A percentile compares a stretch with the other conserved stretches of the same genome.
phyloP scores from a whole-genome alignment of 2,329 filamentous ascomycete genomes.

The Ophiostoma australiae region DNA sequence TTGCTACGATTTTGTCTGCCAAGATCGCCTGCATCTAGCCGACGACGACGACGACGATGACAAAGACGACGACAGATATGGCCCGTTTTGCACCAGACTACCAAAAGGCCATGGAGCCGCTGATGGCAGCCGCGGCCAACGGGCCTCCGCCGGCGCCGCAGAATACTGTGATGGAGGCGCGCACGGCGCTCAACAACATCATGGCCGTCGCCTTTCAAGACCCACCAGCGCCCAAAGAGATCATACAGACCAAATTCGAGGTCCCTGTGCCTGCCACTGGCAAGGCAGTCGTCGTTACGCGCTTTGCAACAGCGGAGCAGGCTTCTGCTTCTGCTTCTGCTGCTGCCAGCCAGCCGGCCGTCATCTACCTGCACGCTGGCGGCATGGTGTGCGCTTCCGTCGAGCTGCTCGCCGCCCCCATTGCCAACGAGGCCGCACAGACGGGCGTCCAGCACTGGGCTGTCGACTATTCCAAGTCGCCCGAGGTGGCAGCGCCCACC shows the following conservation, averaged over 20 bases:
- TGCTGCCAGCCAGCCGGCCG: conserved; percentile 19
- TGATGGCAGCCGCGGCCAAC: conserved; percentile 19
- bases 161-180: conserved; percentile 20
- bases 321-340: neutral
- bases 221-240: conserved; percentile 16
- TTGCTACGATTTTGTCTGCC: no score
- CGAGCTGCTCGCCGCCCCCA: conserved; percentile 21
- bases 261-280: conserved; percentile 21
- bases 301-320: conserved; percentile 26
- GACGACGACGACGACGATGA: neutral
- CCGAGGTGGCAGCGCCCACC: conserved; percentile 44
- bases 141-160: conserved; percentile 13
- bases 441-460: conserved; percentile 31
- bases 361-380: conserved; percentile 32
- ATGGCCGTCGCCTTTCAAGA: neutral
- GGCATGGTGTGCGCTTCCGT: conserved; percentile 31
- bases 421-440: conserved; percentile 25
- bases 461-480: conserved; percentile 47
- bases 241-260: conserved; percentile 21
- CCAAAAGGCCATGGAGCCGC: conserved; percentile 20
- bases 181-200: neutral
- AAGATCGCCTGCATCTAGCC: neutral
- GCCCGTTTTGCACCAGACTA: conserved; percentile 26
- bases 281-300: conserved; percentile 21
- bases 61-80: neutral